A percentile compares a stretch with the other conserved stretches of the same genome.
These are phyloP conservation scores for Nemophila menziesii DNA, from an alignment of 257 asterid species.

Conservation along the genomic window DNA sequence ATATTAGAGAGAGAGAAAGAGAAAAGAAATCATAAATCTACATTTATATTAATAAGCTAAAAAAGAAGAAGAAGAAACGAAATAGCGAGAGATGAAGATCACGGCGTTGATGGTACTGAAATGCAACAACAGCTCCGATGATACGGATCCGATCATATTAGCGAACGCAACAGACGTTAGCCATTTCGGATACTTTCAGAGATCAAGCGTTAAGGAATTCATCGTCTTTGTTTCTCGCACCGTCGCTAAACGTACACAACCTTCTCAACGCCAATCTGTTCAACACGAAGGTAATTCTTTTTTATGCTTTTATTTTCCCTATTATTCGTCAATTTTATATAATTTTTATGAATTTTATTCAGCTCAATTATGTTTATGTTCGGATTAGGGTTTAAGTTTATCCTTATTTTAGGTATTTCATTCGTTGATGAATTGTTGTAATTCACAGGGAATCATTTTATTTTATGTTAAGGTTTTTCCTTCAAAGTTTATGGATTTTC, in stretches of 20 bases:
- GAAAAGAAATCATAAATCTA: too few species aligned
- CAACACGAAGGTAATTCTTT: constrained; percentile 69
- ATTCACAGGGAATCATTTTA: neutral
- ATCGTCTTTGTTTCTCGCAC: constrained; percentile 74
- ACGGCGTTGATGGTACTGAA: constrained; percentile 85
- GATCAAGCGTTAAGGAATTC: constrained; percentile 69
- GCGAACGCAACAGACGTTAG: constrained; percentile 59
- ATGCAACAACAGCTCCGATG: constrained; percentile 25
- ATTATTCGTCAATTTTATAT: neutral
- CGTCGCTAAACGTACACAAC: constrained; percentile 66
- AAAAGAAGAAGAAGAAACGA: neutral
- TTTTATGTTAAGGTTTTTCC: neutral
- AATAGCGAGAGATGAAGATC: constrained; percentile 47
- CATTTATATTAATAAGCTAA: too few species aligned
- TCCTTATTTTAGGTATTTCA: too few species aligned
- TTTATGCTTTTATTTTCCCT: neutral
- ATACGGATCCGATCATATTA: constrained; percentile 66
- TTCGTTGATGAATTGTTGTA: too few species aligned
- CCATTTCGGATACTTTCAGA: constrained; percentile 82
- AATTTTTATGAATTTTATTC: too few species aligned
- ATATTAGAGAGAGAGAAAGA: too few species aligned
- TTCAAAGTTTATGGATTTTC: neutral
- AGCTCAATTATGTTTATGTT: too few species aligned
- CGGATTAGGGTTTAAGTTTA: too few species aligned
- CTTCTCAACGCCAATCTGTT: constrained; percentile 78